These are phyloP conservation scores for Hortiboletus campestris DNA, from an alignment of 768 basidiomycete genomes.

Conservation along the genomic window DNA sequence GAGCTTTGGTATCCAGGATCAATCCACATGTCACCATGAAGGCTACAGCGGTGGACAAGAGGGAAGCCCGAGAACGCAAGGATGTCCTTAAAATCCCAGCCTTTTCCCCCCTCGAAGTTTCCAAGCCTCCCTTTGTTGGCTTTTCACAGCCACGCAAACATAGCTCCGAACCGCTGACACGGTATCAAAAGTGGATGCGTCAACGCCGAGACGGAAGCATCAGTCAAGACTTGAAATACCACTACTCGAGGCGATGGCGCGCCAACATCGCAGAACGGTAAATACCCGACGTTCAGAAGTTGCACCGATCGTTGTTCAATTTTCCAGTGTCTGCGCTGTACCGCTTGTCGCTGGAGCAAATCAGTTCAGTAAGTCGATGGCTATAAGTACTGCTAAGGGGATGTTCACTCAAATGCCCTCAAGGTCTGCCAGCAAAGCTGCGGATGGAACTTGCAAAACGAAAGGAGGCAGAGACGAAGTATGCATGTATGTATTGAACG, in stretches of 20 bases:
- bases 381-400: neutral
- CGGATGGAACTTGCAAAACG: constrained; percentile 35
- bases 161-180: constrained; percentile 39
- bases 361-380: constrained; percentile 43
- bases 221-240: constrained; percentile 44
- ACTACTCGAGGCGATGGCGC: constrained; percentile 51
- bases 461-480: constrained; percentile 25
- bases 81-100: constrained; percentile 41
- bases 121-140: constrained; percentile 37
- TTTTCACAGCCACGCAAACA: constrained; percentile 46
- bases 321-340: constrained; percentile 48
- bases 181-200: constrained; percentile 45
- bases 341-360: constrained; percentile 51
- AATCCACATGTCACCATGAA: constrained; percentile 50
- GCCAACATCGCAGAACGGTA: constrained; percentile 51
- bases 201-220: constrained; percentile 12
- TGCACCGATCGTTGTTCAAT: neutral
- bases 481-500: constrained; percentile 24
- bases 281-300: constrained; percentile 12
- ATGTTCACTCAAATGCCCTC: neutral
- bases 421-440: constrained; percentile 45
- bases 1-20: constrained; percentile 38
- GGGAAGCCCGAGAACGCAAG: constrained; percentile 36
- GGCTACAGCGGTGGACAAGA: constrained; percentile 33
- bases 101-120: constrained; percentile 38